Conservation (phyloP, 768 basidiomycete genomes). For the Psilocybe sp. region DNA sequence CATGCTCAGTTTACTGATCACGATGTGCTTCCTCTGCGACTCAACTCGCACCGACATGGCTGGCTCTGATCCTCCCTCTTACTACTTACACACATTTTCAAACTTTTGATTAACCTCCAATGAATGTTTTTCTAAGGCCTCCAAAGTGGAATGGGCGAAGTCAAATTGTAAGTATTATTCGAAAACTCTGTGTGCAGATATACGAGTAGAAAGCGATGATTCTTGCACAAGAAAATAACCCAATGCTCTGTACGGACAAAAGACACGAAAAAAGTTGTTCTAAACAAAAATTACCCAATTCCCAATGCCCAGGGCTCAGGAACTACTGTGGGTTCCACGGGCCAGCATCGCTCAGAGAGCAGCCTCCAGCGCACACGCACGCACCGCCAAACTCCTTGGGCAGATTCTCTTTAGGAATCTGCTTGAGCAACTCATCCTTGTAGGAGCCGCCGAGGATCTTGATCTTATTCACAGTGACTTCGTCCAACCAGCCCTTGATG, state of each 20-base stretch:
- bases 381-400: constrained; percentile 83
- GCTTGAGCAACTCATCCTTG: constrained; percentile 70
- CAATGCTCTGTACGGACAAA: too few relatives aligned
- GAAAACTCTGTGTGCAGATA: too few relatives aligned
- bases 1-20: background rate
- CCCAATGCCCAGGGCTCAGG: too few relatives aligned
- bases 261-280: too few relatives aligned
- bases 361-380: constrained; percentile 78
- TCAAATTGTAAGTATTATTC: too few relatives aligned
- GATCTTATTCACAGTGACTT: constrained; percentile 94
- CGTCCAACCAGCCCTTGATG: constrained; percentile 93
- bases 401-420: constrained; percentile 82
- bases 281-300: too few relatives aligned
- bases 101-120: too few relatives aligned
- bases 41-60: constrained; percentile 32
- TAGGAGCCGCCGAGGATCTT: constrained; percentile 79
- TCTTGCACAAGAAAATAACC: too few relatives aligned
- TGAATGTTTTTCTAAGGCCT: too few relatives aligned
- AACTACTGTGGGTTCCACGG: constrained; percentile 68
- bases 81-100: background rate
- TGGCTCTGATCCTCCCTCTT: constrained; percentile 8
- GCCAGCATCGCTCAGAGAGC: constrained; percentile 85
- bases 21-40: constrained; percentile 22
- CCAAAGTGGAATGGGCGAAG: too few relatives aligned
- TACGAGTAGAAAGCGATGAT: too few relatives aligned